Conservation (phyloP, 441 rosid species). For the Melastoma candidum region DNA sequence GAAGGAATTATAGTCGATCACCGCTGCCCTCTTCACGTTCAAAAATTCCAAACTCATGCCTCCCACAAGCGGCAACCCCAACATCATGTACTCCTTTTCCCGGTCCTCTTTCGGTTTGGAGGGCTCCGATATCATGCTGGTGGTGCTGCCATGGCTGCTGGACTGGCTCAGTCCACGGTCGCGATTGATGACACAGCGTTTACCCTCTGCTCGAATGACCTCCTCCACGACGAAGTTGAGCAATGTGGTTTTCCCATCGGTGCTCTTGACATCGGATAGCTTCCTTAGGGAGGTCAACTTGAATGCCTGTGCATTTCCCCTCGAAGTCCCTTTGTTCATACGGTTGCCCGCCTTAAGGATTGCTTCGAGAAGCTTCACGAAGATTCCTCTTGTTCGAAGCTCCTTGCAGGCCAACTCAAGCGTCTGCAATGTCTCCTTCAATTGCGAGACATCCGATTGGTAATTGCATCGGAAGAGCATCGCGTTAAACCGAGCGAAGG, state of each 20-base stretch:
- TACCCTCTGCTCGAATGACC: constrained; percentile 71
- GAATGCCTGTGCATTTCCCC: constrained; percentile 94
- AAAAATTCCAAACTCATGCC: constrained; percentile 69
- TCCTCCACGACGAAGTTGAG: constrained; percentile 90
- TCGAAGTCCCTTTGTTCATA: constrained; percentile 86
- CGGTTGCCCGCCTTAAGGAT: constrained; percentile 89
- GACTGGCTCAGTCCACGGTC: constrained; percentile 32
- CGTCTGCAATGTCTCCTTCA: constrained; percentile 39
- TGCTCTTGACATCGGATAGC: constrained; percentile 79
- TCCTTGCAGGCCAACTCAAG: constrained; percentile 63
- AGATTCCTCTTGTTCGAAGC: constrained; percentile 65
- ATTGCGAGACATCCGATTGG: constrained; percentile 42
- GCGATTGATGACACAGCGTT: constrained; percentile 42
- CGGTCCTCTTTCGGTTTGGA: constrained; percentile 31
- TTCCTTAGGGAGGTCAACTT: constrained; percentile 59
- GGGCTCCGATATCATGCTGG: constrained; percentile 13
- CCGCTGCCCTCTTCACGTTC: constrained; percentile 72
- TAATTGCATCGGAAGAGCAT: constrained; percentile 65
- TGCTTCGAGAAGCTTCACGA: constrained; percentile 84
- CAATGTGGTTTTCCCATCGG: constrained; percentile 66
- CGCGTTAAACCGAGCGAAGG: constrained; percentile 54
- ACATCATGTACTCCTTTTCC: constrained; percentile 54
- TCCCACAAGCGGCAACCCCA: constrained; percentile 77
- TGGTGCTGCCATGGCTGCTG: constrained; percentile 21
- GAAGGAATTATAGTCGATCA: constrained; percentile 41